Conservation (phyloP, 2,329 filamentous ascomycete genomes). For the Cladosporium sp. region DNA sequence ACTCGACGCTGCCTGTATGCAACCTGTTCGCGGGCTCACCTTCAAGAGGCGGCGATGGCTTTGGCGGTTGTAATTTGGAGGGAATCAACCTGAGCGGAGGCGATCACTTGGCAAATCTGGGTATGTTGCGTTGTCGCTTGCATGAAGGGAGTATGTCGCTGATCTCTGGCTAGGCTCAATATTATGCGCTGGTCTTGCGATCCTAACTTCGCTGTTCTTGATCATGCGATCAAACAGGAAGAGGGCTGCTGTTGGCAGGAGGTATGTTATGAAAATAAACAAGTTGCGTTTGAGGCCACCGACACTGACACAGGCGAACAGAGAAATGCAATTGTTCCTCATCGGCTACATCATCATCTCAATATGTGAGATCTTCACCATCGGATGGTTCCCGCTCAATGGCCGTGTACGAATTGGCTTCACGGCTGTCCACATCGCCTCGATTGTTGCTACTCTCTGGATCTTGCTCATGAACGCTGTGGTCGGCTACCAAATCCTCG, state of each 20-base stretch:
- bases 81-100: slow-evolving; percentile 69
- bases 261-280: slow-evolving; percentile 38
- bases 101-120: slow-evolving; percentile 74
- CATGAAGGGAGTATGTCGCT: slow-evolving; percentile 22
- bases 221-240: slow-evolving; percentile 81
- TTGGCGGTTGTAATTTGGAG: slow-evolving; percentile 65
- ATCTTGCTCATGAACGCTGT: slow-evolving; percentile 86
- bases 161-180: slow-evolving; percentile 68
- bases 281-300: background rate
- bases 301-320: slow-evolving; percentile 34
- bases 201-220: slow-evolving; percentile 62
- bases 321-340: slow-evolving; percentile 96
- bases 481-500: slow-evolving; percentile 88
- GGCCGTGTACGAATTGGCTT: slow-evolving; percentile 72
- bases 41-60: slow-evolving; percentile 60
- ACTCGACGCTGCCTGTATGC: slow-evolving; percentile 39
- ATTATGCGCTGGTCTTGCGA: slow-evolving; percentile 72
- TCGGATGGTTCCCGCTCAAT: slow-evolving; percentile 79
- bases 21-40: slow-evolving; percentile 59
- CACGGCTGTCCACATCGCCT: slow-evolving; percentile 81
- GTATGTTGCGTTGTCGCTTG: slow-evolving; percentile 45
- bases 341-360: slow-evolving; percentile 78
- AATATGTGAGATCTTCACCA: slow-evolving; percentile 94
- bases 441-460: slow-evolving; percentile 85
- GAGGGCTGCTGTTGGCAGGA: slow-evolving; percentile 76